These are phyloP conservation scores for Debaryomyces psychrophilus DNA, from an alignment of 1,139 yeast species.

Conservation along the genomic window DNA sequence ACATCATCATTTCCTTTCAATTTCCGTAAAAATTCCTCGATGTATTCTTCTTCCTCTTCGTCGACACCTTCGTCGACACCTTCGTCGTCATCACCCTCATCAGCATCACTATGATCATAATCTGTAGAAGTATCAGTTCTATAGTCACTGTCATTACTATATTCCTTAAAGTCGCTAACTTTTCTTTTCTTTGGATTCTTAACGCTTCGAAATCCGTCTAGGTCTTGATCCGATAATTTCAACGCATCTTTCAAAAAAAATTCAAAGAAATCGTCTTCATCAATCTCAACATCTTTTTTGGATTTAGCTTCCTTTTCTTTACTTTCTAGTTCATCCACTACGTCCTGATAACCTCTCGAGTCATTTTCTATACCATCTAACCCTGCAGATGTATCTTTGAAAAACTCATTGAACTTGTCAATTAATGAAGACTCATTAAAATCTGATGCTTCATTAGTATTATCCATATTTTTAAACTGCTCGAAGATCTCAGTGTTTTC, in stretches of 20 bases:
- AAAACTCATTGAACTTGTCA: constrained; percentile 15
- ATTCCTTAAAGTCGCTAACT: constrained; percentile 15
- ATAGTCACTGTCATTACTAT: constrained; percentile 27
- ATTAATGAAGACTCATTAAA: constrained; percentile 15
- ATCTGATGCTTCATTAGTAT: not conserved
- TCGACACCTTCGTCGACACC: constrained; percentile 18
- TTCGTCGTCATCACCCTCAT: constrained; percentile 15
- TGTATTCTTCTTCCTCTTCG: constrained; percentile 6
- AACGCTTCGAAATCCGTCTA: constrained; percentile 25
- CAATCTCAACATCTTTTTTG: constrained; percentile 35
- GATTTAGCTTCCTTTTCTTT: constrained; percentile 17
- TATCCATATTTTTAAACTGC: not conserved
- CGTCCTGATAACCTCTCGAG: constrained; percentile 13
- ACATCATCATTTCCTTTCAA: constrained; percentile 4
- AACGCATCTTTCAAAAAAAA: constrained; percentile 57
- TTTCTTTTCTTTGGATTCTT: constrained; percentile 13
- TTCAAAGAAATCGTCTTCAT: constrained; percentile 68
- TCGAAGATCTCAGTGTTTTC: constrained; percentile 4
- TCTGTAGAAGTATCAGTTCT: constrained; percentile 20
- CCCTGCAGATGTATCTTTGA: constrained; percentile 15
- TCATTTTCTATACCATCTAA: constrained; percentile 16
- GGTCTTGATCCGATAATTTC: constrained; percentile 41
- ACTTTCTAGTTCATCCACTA: constrained; percentile 7
- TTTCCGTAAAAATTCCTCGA: constrained; percentile 7
- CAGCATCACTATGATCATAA: constrained; percentile 21